Evolutionary conservation across 768 basidiomycete species (phyloP).

Genomic region (Leccinellum luteum): DNA sequence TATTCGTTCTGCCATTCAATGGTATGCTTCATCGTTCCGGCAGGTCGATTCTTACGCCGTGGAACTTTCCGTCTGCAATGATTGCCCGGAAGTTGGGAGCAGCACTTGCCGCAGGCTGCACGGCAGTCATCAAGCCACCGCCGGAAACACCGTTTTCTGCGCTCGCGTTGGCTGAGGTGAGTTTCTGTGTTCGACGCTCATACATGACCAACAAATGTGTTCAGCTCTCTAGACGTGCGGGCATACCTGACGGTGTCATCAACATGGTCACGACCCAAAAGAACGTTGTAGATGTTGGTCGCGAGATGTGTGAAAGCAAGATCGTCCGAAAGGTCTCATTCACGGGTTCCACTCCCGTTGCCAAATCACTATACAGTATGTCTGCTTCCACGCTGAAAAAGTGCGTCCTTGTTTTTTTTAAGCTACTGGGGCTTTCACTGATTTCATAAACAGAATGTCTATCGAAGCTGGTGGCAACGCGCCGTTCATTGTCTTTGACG

Average conservation of each 20-base stretch:
- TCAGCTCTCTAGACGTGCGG: conserved; percentile 83
- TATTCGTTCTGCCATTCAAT: background rate
- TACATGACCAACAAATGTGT: background rate
- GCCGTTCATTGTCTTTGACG: conserved; percentile 96
- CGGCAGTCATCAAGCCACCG: conserved; percentile 91
- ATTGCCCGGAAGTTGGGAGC: conserved; percentile 87
- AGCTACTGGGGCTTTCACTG: background rate
- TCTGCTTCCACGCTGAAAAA: conserved; percentile 81
- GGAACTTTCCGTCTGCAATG: conserved; percentile 97
- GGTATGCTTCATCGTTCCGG: conserved; percentile 4
- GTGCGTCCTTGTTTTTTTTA: conserved; percentile 36
- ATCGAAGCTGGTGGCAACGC: conserved; percentile 93
- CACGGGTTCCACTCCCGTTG: conserved; percentile 84
- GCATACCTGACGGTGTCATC: conserved; percentile 91
- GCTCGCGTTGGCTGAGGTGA: conserved; percentile 86
- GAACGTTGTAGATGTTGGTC: conserved; percentile 83
- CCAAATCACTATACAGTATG: conserved; percentile 70
- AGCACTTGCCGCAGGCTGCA: conserved; percentile 95
- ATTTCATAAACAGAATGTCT: conserved; percentile 44
- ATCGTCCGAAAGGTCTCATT: conserved; percentile 86
- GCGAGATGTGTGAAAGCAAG: conserved; percentile 91
- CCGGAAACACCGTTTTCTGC: conserved; percentile 93
- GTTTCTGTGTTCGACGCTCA: background rate
- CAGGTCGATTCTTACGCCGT: conserved; percentile 79
- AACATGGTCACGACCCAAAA: conserved; percentile 90